A percentile compares a stretch with the other conserved stretches of the same genome.
These are phyloP conservation scores for Leccinum obscurum DNA, from an alignment of 768 basidiomycete species.

Conservation along the genomic window DNA sequence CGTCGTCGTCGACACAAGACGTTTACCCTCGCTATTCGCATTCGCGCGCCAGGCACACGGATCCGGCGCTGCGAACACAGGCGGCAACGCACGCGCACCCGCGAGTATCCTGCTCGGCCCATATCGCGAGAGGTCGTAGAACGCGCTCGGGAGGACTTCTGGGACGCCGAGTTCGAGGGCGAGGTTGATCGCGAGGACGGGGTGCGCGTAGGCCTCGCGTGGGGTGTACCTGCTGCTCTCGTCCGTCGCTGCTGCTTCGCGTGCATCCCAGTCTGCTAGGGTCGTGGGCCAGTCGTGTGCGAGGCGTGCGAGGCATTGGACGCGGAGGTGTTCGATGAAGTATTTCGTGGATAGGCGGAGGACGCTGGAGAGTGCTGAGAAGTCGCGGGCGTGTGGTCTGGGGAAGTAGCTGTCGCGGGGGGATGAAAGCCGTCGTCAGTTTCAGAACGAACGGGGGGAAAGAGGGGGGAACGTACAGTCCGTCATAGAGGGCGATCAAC, in stretches of 20 bases:
- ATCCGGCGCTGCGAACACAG: conserved; percentile 31
- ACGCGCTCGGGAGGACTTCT: conserved; percentile 63
- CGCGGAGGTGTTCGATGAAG: conserved; percentile 64
- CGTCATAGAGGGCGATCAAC: conserved; percentile 71
- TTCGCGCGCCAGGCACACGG: conserved; percentile 11
- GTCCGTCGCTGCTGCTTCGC: conserved; percentile 59
- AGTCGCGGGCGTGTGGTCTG: conserved; percentile 50
- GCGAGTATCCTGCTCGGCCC: conserved; percentile 66
- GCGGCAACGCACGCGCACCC: conserved; percentile 43
- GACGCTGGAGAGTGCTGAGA: conserved; percentile 59
- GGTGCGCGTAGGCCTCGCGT: conserved; percentile 60
- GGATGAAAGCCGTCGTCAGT: not conserved
- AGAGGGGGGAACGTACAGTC: conserved; percentile 52
- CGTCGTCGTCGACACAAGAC: too few relatives aligned
- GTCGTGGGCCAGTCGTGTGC: conserved; percentile 66
- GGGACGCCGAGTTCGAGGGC: conserved; percentile 62
- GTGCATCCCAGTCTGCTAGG: conserved; percentile 65
- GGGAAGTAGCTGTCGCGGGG: conserved; percentile 50
- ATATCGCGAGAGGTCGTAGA: conserved; percentile 75
- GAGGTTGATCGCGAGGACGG: conserved; percentile 68
- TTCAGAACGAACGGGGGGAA: not conserved
- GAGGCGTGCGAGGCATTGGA: conserved; percentile 60
- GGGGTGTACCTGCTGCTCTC: conserved; percentile 55
- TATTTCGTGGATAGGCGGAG: conserved; percentile 77
- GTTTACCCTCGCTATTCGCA: too few relatives aligned